A percentile compares a stretch with the other conserved stretches of the same genome.
phyloP scores from a whole-genome alignment of 2,329 filamentous ascomycete species.

The Monilinia fructicola region DNA sequence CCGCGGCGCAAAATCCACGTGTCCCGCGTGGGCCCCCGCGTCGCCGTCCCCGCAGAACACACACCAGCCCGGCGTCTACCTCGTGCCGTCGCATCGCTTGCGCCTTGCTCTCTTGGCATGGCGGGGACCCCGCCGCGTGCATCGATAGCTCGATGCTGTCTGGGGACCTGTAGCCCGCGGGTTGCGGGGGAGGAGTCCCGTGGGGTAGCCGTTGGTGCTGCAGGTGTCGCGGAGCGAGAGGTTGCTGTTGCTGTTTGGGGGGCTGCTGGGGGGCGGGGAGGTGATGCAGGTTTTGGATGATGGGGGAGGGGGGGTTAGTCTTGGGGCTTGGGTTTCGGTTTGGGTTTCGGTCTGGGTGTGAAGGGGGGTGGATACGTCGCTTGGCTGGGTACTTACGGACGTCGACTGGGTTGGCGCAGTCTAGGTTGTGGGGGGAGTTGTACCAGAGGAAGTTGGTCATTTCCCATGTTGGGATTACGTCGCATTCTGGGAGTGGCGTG shows the following conservation, averaged over 20 bases:
- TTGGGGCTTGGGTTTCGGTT: no score
- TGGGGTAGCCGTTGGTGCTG: neutral
- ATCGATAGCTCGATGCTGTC: neutral
- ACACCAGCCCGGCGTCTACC: neutral
- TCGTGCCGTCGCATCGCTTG: neutral
- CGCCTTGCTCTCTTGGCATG: neutral
- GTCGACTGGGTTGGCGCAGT: neutral
- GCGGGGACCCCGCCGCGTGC: neutral
- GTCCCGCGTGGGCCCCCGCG: neutral
- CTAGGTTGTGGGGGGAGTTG: conserved; percentile 9
- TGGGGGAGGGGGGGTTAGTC: neutral
- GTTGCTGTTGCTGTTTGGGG: neutral
- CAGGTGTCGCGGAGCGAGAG: neutral
- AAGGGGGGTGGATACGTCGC: no score
- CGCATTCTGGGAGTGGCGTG: conserved; percentile 9
- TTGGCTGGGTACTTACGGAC: conserved; percentile 5
- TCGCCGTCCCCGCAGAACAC: conserved; percentile 5
- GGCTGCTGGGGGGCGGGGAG: neutral
- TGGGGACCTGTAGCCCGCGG: neutral
- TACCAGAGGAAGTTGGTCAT: neutral
- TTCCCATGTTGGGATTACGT: conserved; percentile 12
- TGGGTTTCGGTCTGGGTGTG: no score
- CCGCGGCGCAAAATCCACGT: conserved; percentile 2
- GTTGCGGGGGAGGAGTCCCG: neutral
- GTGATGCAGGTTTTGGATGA: neutral